Conservation (phyloP, 1,139 yeast genomes). For the Taphrina sp. region DNA sequence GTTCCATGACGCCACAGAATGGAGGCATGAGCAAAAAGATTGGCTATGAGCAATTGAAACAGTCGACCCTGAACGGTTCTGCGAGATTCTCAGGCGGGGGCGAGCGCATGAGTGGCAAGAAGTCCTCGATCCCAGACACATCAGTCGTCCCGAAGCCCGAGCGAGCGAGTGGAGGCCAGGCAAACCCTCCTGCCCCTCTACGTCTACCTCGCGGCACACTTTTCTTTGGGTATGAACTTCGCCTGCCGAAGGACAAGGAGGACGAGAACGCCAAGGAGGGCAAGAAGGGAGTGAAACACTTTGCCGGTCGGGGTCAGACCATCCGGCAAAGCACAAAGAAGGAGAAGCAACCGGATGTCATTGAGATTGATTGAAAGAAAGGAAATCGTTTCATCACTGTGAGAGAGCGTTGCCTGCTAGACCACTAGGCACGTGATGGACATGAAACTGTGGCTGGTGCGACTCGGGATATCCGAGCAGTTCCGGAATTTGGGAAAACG, state of each 20-base stretch:
- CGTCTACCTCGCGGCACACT: slow-evolving; percentile 77
- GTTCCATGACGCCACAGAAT: slow-evolving; percentile 44
- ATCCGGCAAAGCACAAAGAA: slow-evolving; percentile 11
- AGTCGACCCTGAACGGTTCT: slow-evolving; percentile 26
- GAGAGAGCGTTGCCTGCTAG: no score
- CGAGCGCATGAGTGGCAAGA: slow-evolving; percentile 68
- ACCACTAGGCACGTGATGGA: no score
- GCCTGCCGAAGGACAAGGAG: slow-evolving; percentile 20
- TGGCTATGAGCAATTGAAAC: slow-evolving; percentile 38
- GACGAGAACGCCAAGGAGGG: background rate
- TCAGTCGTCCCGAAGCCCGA: slow-evolving; percentile 32
- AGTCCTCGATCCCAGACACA: slow-evolving; percentile 41
- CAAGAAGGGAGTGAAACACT: background rate
- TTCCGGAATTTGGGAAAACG: no score
- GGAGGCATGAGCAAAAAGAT: slow-evolving; percentile 15
- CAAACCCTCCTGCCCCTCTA: slow-evolving; percentile 51
- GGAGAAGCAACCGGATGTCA: slow-evolving; percentile 13
- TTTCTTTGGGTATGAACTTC: slow-evolving; percentile 64
- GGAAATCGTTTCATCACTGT: no score
- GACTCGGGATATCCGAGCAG: no score
- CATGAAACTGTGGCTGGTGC: no score
- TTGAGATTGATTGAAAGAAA: slow-evolving; percentile 19
- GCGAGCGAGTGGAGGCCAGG: no score
- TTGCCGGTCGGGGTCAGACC: slow-evolving; percentile 30
- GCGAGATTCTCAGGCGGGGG: slow-evolving; percentile 63